A percentile compares a stretch with the other conserved stretches of the same genome.
These are phyloP conservation scores for Leccinum pachyderme DNA, from an alignment of 1,284 basidiomycete genomes.

Conservation along the genomic window DNA sequence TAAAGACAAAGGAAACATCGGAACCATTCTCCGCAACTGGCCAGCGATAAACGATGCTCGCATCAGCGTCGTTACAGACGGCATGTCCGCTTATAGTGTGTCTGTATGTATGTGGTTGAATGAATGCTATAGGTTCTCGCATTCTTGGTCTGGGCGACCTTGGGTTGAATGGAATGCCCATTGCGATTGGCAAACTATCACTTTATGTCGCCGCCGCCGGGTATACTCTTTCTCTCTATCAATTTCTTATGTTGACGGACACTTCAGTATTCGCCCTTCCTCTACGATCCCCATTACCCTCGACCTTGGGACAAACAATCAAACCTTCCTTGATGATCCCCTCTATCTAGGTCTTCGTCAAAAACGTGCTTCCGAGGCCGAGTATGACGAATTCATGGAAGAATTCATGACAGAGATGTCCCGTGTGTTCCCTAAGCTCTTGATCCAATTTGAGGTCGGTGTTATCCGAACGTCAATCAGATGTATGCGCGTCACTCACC, in stretches of 20 bases:
- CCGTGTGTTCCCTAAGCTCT: constrained; percentile 73
- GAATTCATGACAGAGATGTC: constrained; percentile 88
- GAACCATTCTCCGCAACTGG: constrained; percentile 73
- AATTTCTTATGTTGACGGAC: constrained; percentile 5
- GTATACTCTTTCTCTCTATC: constrained; percentile 37
- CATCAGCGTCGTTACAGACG: constrained; percentile 88
- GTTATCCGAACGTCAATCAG: constrained; percentile 1
- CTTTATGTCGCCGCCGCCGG: constrained; percentile 89
- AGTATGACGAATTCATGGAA: constrained; percentile 85
- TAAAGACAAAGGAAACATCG: constrained; percentile 81
- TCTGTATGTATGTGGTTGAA: constrained; percentile 4
- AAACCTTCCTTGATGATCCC: constrained; percentile 81
- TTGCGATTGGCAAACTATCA: constrained; percentile 90
- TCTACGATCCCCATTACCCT: constrained; percentile 86
- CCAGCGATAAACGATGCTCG: constrained; percentile 70
- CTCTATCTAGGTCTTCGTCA: constrained; percentile 86
- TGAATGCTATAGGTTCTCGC: constrained; percentile 58
- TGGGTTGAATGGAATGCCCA: constrained; percentile 87
- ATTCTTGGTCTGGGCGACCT: constrained; percentile 94
- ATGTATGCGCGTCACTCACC: background rate
- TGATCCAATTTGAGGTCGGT: constrained; percentile 85
- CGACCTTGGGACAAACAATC: constrained; percentile 88
- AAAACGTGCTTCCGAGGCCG: constrained; percentile 61
- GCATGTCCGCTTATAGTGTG: constrained; percentile 35
- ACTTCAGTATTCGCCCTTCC: constrained; percentile 72